Percentiles rank a stretch among this genome's conserved stretches.
Conservation (phyloP, 108 stramenopile genomes). For the Mayamaea pseudoterrestris region DNA sequence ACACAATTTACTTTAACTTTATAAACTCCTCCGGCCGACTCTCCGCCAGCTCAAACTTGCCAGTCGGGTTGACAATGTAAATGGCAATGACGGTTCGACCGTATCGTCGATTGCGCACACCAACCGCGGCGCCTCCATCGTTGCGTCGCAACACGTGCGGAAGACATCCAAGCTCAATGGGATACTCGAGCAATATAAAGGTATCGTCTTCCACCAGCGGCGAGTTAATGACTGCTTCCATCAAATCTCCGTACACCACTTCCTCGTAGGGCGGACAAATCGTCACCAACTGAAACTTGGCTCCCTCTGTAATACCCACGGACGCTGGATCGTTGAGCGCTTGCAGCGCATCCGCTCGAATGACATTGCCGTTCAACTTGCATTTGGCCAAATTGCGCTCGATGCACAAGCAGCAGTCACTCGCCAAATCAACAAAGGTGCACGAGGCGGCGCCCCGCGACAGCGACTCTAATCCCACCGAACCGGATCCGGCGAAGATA, state of each 20-base stretch:
- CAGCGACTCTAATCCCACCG: conserved; percentile 87
- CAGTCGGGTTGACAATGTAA: conserved; percentile 86
- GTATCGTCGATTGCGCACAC: conserved; percentile 88
- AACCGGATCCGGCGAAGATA: conserved; percentile 87
- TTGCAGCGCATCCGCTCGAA: conserved; percentile 74
- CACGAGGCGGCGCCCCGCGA: conserved; percentile 82
- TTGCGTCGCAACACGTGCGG: conserved; percentile 63
- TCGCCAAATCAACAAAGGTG: conserved; percentile 72
- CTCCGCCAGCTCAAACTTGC: conserved; percentile 47
- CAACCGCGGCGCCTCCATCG: conserved; percentile 72
- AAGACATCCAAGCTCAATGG: conserved; percentile 83
- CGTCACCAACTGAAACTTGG: conserved; percentile 72
- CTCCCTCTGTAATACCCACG: conserved; percentile 51
- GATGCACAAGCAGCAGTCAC: conserved; percentile 58
- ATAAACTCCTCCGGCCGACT: conserved; percentile 84
- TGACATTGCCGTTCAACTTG: conserved; percentile 51
- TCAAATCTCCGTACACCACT: conserved; percentile 84
- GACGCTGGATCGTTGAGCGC: conserved; percentile 75
- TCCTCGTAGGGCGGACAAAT: conserved; percentile 96
- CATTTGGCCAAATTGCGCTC: conserved; percentile 66
- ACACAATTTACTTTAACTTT: background rate
- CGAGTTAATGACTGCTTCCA: conserved; percentile 68
- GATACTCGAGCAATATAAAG: conserved; percentile 87
- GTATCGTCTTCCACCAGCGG: conserved; percentile 73
- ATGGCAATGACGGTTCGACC: conserved; percentile 90